Base-by-base conservation (phyloP, 768 basidiomycete species). In the Agaricus subrufescens region DNA sequence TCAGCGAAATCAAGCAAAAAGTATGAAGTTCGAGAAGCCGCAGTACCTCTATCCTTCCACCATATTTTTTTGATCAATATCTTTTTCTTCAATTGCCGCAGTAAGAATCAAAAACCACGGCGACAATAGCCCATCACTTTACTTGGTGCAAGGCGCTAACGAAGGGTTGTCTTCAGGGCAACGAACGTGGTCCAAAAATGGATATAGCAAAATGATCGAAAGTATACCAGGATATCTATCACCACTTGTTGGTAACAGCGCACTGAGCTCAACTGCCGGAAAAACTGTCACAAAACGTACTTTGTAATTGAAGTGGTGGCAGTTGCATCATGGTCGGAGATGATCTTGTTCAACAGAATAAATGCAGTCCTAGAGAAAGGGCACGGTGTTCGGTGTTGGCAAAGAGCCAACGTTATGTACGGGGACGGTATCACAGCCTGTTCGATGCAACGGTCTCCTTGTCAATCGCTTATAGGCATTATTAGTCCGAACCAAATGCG, bases 341-440 rank as follows among this genome's bases (percentile, higher is more conserved):
- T 67, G 66, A 43, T 70, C 67, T 67, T 68, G 66, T 61, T 66
- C 67, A 56, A 66, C 66, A 67, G 68, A 58, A 64, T 56, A 58
- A 64, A 44, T 31, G 69, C 72, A 73, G 75, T 75, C 69, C 73
- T 71, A 70, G 73, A 76, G 73, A 65, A 71, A 61, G 70, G 65
- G 60, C 49, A 51, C 57, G 61, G 61, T 61, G 50, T 45, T 40
- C 56, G 15, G 37, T 37, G 34, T 34, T 34, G 7, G 12, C 40
- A 12, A 15, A 42, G 49, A 15, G 50, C 27, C 27, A 37, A 15
- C 30, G 34, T 55, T 54, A 50, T 59, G 47, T 45, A 47, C 34
- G 25, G 26, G 14, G 3, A 8, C 11, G 23, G 12, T 31, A 15
- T 48, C 40, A 40, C 38, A 30, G 26, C 25, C 23, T 19, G 37